phyloP scores from a whole-genome alignment of 2,329 filamentous ascomycete genomes.

The Stemphylium lycopersici region DNA sequence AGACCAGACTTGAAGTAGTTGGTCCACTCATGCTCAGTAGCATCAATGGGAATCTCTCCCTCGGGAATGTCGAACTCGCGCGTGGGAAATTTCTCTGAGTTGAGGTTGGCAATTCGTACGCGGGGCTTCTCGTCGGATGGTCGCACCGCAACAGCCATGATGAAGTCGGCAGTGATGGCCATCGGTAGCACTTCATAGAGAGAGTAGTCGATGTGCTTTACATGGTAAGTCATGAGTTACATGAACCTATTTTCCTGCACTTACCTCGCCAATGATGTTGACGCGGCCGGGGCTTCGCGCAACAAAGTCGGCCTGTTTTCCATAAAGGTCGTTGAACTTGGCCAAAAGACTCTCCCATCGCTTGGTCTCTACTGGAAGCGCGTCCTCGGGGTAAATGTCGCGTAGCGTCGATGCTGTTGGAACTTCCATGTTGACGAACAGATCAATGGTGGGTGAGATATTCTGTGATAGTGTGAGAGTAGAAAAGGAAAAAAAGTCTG shows the following conservation, averaged over 20 bases:
- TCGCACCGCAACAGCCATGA: constrained; percentile 76
- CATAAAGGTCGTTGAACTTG: constrained; percentile 74
- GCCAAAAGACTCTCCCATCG: constrained; percentile 78
- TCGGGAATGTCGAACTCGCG: constrained; percentile 75
- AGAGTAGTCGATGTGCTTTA: constrained; percentile 91
- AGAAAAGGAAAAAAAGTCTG: constrained; percentile 4
- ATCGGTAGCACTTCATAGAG: constrained; percentile 95
- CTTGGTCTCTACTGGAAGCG: constrained; percentile 68
- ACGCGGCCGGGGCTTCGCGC: constrained; percentile 91
- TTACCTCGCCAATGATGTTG: constrained; percentile 90
- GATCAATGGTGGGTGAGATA: neutral
- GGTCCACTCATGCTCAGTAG: constrained; percentile 87
- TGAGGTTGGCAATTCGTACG: constrained; percentile 81
- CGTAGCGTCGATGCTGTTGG: constrained; percentile 76
- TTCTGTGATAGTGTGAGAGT: neutral
- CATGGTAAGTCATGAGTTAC: constrained; percentile 19
- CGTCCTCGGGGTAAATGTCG: constrained; percentile 82
- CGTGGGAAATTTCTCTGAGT: constrained; percentile 74
- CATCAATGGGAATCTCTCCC: constrained; percentile 71
- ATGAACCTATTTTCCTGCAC: neutral
- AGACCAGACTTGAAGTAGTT: constrained; percentile 98
- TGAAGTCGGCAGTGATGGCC: constrained; percentile 88
- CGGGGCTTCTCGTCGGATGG: constrained; percentile 61
- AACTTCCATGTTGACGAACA: constrained; percentile 56
- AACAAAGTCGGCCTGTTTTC: constrained; percentile 76